Base-by-base conservation (phyloP, 345 rosid genomes). In the Brassica cretica region DNA sequence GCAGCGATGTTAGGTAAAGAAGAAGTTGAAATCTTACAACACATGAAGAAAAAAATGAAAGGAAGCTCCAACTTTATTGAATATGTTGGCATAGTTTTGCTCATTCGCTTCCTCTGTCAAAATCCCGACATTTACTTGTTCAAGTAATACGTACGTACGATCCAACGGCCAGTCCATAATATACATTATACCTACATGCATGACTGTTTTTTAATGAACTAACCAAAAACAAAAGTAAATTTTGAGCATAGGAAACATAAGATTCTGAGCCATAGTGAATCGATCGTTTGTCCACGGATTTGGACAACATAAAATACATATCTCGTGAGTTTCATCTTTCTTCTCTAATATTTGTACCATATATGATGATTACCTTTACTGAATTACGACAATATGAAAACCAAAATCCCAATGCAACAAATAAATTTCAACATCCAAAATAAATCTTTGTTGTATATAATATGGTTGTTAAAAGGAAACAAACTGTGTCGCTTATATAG, bases 121-220 rank as follows among this genome's bases (percentile, higher is more conserved):
- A 62, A 73, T 73, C 70, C 78, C 64, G 78, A 79, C 74, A 79
- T 68, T 68, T 73, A 73, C 82, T 79, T 51, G 78, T 79, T 79
- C 71, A 68, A 79, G 78, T 68, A 79, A 79, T 35, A 61, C 65
- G 82, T 79, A 74, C 78, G 53, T 79, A 74, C 78, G 66, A 79
- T 37, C 66, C 82, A 79, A 74, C 82, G 66, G 75, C 27, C 75
- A 79, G 41, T 37, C 59, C 82, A 63, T 79, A 53, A 53, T 74
- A 51, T 79, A 73, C 78, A 79, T 35, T 68, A 62, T 27, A 68
- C 78, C 78, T 79, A 68, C 75, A 74, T 79, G 8, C 53, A 55
- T 79, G 21, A 68, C 75, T 68, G 53, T 63, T 51, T 62, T 61
- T 66, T 76, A 64, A 68, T 59, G 51, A 30, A 30, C 10, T 14